Conservation (phyloP, 2,329 filamentous ascomycete species). For the Moelleriella libera region DNA sequence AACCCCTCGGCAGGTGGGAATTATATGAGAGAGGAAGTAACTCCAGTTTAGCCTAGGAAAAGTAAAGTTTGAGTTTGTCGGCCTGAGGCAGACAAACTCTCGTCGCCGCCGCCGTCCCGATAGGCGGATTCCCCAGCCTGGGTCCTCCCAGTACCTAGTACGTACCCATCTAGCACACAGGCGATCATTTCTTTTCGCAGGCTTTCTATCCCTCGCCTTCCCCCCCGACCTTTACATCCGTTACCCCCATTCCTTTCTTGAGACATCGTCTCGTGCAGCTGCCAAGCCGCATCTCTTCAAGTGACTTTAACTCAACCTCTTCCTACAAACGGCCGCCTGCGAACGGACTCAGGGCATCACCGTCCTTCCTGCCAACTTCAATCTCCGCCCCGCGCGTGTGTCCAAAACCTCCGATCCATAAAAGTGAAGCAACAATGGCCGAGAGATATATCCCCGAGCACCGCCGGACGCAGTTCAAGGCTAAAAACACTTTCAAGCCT, state of each 20-base stretch:
- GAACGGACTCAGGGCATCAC: not conserved
- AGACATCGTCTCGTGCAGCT: conserved; percentile 3
- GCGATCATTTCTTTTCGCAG: conserved; percentile 6
- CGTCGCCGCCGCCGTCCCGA: no score
- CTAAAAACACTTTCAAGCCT: conserved; percentile 97
- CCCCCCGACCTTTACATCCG: not conserved
- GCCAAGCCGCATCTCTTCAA: not conserved
- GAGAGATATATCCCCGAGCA: conserved; percentile 99
- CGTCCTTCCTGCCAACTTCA: conserved; percentile 3
- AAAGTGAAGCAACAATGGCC: conserved; percentile 52
- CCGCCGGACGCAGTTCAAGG: conserved; percentile 98
- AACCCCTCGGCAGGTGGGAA: no score
- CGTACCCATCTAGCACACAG: conserved; percentile 1
- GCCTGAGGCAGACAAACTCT: no score
- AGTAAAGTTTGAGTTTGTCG: no score
- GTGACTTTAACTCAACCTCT: not conserved
- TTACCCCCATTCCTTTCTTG: conserved; percentile 1
- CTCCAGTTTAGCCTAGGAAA: no score
- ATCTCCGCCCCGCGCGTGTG: conserved; percentile 3
- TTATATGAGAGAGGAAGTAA: no score
- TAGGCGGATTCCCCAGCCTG: no score
- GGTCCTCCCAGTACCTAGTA: no score
- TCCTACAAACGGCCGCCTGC: not conserved
- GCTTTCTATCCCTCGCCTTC: conserved; percentile 2
- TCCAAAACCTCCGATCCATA: conserved; percentile 1